These are phyloP conservation scores for Pseudopithomyces chartarum DNA, from an alignment of 2,329 filamentous ascomycete genomes.

Conservation along the genomic window DNA sequence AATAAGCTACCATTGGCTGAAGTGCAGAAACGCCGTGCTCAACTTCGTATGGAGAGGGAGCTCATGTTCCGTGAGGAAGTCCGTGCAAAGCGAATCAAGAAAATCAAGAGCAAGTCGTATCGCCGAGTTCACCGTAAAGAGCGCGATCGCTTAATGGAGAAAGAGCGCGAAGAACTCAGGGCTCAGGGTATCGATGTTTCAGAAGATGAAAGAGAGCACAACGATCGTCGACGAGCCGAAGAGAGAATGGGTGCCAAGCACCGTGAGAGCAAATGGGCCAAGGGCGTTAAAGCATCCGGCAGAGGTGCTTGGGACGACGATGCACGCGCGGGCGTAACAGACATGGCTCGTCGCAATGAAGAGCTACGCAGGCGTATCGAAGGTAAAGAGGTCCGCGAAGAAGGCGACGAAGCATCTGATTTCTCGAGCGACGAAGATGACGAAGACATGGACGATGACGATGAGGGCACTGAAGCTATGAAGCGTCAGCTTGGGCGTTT, in stretches of 20 bases:
- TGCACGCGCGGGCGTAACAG: constrained; percentile 74
- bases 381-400: constrained; percentile 64
- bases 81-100: constrained; percentile 90
- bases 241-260: constrained; percentile 86
- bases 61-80: constrained; percentile 87
- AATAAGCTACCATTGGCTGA: constrained; percentile 76
- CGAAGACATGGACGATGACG: constrained; percentile 66
- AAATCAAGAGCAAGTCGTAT: constrained; percentile 98
- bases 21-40: constrained; percentile 71
- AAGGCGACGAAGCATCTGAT: constrained; percentile 53
- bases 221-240: constrained; percentile 77
- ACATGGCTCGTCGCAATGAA: constrained; percentile 82
- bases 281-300: constrained; percentile 77
- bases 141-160: constrained; percentile 62
- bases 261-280: constrained; percentile 90
- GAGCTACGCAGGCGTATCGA: constrained; percentile 81
- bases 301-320: constrained; percentile 88
- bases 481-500: constrained; percentile 44
- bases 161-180: constrained; percentile 62
- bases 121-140: constrained; percentile 88
- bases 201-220: constrained; percentile 67
- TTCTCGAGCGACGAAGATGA: constrained; percentile 54
- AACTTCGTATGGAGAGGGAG: constrained; percentile 80
- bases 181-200: constrained; percentile 65
- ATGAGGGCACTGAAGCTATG: constrained; percentile 52